Base-by-base conservation (phyloP, 352 stramenopile species). In the Blastocystis sp. region DNA sequence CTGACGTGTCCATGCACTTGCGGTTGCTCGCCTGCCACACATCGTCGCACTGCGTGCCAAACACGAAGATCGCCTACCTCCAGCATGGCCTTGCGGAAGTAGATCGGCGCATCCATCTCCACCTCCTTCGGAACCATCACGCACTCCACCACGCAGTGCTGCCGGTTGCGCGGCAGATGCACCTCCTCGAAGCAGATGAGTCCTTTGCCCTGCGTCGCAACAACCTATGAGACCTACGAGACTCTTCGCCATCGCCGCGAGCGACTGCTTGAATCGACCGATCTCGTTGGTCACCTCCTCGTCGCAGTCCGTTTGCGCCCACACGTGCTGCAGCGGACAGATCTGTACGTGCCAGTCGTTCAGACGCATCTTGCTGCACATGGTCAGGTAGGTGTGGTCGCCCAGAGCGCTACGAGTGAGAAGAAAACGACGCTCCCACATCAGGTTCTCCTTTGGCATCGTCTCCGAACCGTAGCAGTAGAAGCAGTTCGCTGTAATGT, bases 51-150 rank as follows among this genome's bases (percentile, higher is more conserved):
- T 85, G 75, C 4, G 21, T 79, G 4, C 34, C 0, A 71, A 11
- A 72, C 11, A 4, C 38, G 7, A 24, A 4, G 1, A 24, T 65
- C 18, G 0, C 16, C 34, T 64, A 84, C 84, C 32, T 87, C 77
- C 51, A 69, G 38, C 67, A 87, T 73, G 11, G 69, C 84, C 57
- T 87, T 87, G 9, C 67, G 27, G 48, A 87, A 87, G 34, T 76
- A 87, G n/a, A 87, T 87, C 18, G 69, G 84, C 38, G 77, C 71
- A 27, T 87, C 84, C 64, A 67, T 57, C 38, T 51, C 84, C 53
- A 87, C 84, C 53, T 77, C 76, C 36, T 85, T 61, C 1, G 75
- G 75, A 14, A 85, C 75, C 63, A 76, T 72, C 57, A 85, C 63
- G 29, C 75, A 85, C 51, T 85, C 75, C 48, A 85, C 63, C n/a